Evolutionary conservation across 2,329 filamentous ascomycete genomes (phyloP).

Genomic region (Metarhizium sp.): DNA sequence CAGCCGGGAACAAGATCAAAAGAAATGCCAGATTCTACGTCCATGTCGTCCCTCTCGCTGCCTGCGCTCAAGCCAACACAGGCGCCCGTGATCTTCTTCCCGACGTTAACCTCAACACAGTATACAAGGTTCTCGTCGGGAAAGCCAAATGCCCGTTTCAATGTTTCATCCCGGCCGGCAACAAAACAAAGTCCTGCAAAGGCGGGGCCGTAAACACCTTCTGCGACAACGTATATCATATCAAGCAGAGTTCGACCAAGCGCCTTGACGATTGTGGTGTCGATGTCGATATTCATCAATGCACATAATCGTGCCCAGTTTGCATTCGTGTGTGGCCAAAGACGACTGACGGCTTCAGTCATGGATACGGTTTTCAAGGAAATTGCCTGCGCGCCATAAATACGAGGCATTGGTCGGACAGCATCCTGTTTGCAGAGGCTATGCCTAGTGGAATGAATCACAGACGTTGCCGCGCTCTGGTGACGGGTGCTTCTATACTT

Average conservation of each 20-base stretch:
- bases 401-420: too few relatives aligned
- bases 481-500: too few relatives aligned
- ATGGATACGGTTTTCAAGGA: neutral
- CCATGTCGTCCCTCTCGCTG: neutral
- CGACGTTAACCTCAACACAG: neutral
- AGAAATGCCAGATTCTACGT: neutral
- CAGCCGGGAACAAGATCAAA: neutral
- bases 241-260: neutral
- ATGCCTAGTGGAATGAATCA: too few relatives aligned
- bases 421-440: too few relatives aligned
- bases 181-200: neutral
- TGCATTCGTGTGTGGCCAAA: neutral
- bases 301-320: neutral
- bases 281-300: neutral
- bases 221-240: neutral
- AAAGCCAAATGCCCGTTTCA: neutral
- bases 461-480: too few relatives aligned
- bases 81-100: neutral
- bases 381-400: neutral
- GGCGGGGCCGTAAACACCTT: neutral
- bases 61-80: neutral
- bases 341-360: neutral
- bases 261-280: neutral
- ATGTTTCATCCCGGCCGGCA: neutral
- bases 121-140: neutral